Evolutionary conservation across 163 green algal species (phyloP).

Genomic region (Prototheca cutis): DNA sequence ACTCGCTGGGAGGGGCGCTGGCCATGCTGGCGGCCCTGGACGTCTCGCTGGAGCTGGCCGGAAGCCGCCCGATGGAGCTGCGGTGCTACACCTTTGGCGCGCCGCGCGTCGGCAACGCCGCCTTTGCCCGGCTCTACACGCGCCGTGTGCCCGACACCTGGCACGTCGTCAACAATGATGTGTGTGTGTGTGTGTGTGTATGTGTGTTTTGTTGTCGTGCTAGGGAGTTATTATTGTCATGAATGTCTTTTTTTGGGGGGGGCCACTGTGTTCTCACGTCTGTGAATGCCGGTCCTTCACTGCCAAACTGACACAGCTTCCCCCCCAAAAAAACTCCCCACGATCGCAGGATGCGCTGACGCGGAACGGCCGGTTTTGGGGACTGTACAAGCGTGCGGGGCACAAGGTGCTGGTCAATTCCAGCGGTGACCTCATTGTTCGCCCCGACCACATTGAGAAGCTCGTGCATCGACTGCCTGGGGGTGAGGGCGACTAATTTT

Average conservation of each 20-base stretch:
- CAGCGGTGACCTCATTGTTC: conserved; percentile 25
- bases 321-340: not conserved
- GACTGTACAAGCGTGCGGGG: conserved; percentile 26
- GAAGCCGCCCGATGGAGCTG: not conserved
- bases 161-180: conserved; percentile 27
- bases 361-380: not conserved
- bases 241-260: not conserved
- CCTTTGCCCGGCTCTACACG: conserved; percentile 23
- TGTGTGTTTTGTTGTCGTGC: not conserved
- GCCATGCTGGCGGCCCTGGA: conserved; percentile 33
- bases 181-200: not conserved
- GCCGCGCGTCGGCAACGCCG: conserved; percentile 48
- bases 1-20: conserved; percentile 47
- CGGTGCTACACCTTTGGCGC: conserved; percentile 17
- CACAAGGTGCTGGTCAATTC: conserved; percentile 30
- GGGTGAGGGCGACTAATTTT: not conserved
- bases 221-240: not conserved
- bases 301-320: not conserved
- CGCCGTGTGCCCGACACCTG: conserved; percentile 16
- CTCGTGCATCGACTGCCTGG: not conserved
- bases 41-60: not conserved
- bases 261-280: not conserved
- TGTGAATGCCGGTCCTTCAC: not conserved
- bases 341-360: not conserved
- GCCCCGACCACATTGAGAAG: conserved; percentile 13